phyloP scores from a whole-genome alignment of 2,329 filamentous ascomycete genomes.

The Coniochaeta sp. region DNA sequence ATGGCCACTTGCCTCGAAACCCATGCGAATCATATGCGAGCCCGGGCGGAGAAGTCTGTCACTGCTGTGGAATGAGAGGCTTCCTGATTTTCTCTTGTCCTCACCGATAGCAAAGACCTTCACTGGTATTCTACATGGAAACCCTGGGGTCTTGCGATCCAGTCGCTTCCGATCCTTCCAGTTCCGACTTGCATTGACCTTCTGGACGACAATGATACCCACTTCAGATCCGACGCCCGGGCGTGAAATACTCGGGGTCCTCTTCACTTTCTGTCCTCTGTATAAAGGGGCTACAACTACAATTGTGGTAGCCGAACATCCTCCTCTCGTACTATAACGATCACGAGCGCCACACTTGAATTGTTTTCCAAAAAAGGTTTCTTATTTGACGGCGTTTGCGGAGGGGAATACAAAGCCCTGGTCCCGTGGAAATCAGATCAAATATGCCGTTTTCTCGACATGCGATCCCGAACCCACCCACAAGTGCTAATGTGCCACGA shows the following conservation, averaged over 20 bases:
- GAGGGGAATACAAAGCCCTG: not conserved
- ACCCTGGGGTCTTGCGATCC: not conserved
- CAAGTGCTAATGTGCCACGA: not conserved
- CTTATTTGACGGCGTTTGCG: not conserved
- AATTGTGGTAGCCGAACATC: not conserved
- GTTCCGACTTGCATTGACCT: not conserved
- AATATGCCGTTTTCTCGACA: no score
- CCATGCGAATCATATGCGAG: slow-evolving; percentile 44
- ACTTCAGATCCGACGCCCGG: not conserved
- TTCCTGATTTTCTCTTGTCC: not conserved
- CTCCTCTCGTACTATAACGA: not conserved
- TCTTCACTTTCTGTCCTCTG: not conserved
- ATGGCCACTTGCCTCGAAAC: slow-evolving; percentile 49
- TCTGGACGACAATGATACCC: slow-evolving; percentile 6
- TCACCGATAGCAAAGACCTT: not conserved
- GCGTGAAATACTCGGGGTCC: not conserved
- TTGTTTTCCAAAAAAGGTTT: not conserved
- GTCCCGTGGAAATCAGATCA: not conserved
- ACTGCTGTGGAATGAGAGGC: slow-evolving; percentile 26
- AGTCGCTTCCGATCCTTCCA: not conserved
- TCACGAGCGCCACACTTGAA: not conserved
- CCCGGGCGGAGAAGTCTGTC: slow-evolving; percentile 45
- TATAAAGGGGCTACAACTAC: not conserved
- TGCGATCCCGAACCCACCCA: no score
- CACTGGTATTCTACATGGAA: no score